Evolutionary conservation across 305 asterid genomes (phyloP).

Genomic region (Coffea humblotiana): DNA sequence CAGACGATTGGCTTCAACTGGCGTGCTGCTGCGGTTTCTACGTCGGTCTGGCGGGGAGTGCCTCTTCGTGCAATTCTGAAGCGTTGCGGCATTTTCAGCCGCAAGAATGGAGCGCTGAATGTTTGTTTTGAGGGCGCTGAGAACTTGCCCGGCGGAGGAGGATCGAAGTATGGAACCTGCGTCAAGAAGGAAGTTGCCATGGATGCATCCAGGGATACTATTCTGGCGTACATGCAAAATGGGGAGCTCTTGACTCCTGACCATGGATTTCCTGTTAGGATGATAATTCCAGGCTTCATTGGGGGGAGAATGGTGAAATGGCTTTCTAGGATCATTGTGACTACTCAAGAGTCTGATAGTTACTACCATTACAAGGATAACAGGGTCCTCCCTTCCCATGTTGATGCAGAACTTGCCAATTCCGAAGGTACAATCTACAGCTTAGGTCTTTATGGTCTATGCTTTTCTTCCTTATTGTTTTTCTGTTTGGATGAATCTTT

Average conservation of each 20-base stretch:
- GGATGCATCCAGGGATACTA: conserved; percentile 77
- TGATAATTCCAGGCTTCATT: conserved; percentile 85
- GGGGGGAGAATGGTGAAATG: conserved; percentile 99
- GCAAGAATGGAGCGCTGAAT: conserved; percentile 51
- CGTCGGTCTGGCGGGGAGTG: conserved; percentile 89
- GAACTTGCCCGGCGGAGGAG: conserved; percentile 89
- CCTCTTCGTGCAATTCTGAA: conserved; percentile 57
- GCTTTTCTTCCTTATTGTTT: no score
- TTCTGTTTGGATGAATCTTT: no score
- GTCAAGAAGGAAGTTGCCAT: conserved; percentile 58
- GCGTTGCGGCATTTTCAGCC: conserved; percentile 61
- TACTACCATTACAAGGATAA: conserved; percentile 81
- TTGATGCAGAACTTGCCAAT: conserved; percentile 86
- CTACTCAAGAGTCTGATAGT: conserved; percentile 65
- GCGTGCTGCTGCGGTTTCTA: conserved; percentile 85
- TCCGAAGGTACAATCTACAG: conserved; percentile 54
- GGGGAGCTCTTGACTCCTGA: conserved; percentile 71
- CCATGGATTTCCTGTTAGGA: conserved; percentile 80
- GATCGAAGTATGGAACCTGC: conserved; percentile 81
- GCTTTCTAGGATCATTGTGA: conserved; percentile 71
- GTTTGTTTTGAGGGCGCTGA: conserved; percentile 91
- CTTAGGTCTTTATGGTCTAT: no score
- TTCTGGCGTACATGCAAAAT: conserved; percentile 89
- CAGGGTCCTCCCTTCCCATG: conserved; percentile 80
- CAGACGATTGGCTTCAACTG: conserved; percentile 85